Conservation (phyloP, 345 rosid species). For the Salix suchowensis region DNA sequence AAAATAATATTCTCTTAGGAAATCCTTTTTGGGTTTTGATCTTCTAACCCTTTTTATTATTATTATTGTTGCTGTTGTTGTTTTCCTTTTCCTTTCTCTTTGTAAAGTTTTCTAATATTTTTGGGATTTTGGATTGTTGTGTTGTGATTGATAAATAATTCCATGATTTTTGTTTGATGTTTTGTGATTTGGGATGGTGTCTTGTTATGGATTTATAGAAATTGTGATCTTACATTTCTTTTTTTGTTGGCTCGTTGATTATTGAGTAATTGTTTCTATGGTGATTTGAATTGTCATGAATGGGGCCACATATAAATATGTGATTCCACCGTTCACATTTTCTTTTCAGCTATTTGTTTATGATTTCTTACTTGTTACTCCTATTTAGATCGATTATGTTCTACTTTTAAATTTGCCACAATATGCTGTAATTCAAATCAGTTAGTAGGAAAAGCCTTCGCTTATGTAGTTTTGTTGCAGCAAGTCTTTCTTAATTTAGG, state of each 20-base stretch:
- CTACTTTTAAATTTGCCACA: background rate
- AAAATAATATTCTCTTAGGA: conserved; percentile 2
- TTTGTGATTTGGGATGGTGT: background rate
- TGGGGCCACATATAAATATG: background rate
- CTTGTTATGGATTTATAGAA: background rate
- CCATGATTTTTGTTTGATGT: background rate
- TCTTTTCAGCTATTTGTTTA: background rate
- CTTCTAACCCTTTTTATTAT: background rate
- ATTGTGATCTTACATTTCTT: background rate
- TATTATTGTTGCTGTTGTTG: background rate
- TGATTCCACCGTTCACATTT: background rate
- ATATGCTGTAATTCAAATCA: background rate
- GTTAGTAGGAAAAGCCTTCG: background rate
- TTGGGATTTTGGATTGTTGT: background rate
- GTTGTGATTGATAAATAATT: background rate
- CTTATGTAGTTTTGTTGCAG: background rate
- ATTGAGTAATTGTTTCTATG: conserved; percentile 1
- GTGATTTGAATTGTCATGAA: background rate
- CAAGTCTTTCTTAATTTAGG: background rate
- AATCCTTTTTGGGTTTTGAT: background rate
- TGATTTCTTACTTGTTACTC: background rate
- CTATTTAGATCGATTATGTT: conserved; percentile 3
- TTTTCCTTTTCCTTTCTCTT: background rate
- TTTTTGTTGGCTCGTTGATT: background rate
- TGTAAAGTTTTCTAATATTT: background rate